Conservation (phyloP, 1,139 yeast species). For the Suhomyces coccinellae region DNA sequence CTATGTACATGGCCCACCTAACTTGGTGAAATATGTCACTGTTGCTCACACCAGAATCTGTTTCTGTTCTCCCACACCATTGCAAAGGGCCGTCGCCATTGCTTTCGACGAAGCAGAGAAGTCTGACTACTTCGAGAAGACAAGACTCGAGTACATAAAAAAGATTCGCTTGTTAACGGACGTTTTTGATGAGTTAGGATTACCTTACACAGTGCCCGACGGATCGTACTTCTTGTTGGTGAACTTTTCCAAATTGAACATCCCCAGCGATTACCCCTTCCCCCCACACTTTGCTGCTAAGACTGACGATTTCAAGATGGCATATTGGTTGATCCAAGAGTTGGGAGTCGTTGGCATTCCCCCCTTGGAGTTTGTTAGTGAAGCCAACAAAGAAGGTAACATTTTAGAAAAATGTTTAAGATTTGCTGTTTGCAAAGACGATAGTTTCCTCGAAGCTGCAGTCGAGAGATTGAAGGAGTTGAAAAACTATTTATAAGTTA, state of each 20-base stretch:
- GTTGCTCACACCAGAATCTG: conserved; percentile 94
- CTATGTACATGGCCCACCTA: conserved; percentile 88
- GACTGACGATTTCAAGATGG: conserved; percentile 82
- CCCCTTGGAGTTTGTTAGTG: conserved; percentile 84
- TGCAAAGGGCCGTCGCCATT: conserved; percentile 87
- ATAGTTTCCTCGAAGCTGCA: conserved; percentile 74
- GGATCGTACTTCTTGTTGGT: conserved; percentile 94
- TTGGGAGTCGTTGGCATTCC: conserved; percentile 96
- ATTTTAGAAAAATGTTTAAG: conserved; percentile 83
- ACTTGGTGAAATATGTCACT: conserved; percentile 74
- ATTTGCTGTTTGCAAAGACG: conserved; percentile 96
- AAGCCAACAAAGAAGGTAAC: conserved; percentile 58
- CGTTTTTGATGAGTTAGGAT: conserved; percentile 80
- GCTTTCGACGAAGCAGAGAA: conserved; percentile 65
- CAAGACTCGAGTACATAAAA: conserved; percentile 62
- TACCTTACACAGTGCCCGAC: conserved; percentile 87
- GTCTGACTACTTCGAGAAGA: conserved; percentile 65
- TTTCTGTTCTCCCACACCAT: conserved; percentile 87
- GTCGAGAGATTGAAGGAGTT: conserved; percentile 70
- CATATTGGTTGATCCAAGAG: conserved; percentile 91
- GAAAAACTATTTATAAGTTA: conserved; percentile 50
- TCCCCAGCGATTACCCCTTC: conserved; percentile 69
- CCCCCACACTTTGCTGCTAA: conserved; percentile 64
- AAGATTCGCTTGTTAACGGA: conserved; percentile 72
- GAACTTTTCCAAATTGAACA: conserved; percentile 75